Percentiles rank a stretch among this genome's conserved stretches.
Evolutionary conservation across 331 rosid genomes (phyloP).

Genomic region (Malus hybrid): DNA sequence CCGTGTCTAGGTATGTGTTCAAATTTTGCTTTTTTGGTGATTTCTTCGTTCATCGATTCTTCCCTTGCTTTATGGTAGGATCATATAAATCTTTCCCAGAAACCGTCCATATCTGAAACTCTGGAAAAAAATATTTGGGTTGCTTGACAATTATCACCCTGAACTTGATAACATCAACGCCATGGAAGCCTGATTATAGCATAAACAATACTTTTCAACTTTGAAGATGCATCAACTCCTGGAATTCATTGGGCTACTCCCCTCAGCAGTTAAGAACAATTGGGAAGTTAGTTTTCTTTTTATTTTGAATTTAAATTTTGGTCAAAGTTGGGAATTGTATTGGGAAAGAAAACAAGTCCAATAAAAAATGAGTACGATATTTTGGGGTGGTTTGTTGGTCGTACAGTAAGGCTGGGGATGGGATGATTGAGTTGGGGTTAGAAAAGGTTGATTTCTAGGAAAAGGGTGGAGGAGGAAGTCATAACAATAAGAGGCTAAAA

Average conservation of each 20-base stretch:
- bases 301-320: no score
- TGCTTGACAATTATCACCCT: slow-evolving; percentile 27
- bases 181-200: slow-evolving; percentile 28
- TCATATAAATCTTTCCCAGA: slow-evolving; percentile 24
- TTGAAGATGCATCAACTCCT: slow-evolving; percentile 32
- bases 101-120: slow-evolving; percentile 40
- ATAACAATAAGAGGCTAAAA: no score
- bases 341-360: no score
- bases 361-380: no score
- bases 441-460: no score
- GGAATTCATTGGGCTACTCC: slow-evolving; percentile 26
- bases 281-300: no score
- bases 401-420: no score
- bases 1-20: no score
- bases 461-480: no score
- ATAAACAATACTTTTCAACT: slow-evolving; percentile 32
- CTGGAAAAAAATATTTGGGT: slow-evolving; percentile 33
- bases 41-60: slow-evolving; percentile 48
- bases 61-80: slow-evolving; percentile 28
- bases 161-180: slow-evolving; percentile 25
- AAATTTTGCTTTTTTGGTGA: slow-evolving; percentile 16
- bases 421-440: no score
- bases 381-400: no score
- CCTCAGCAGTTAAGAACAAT: slow-evolving; percentile 33
- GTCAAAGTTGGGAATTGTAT: no score